These are phyloP conservation scores for Aspergillus ostianus DNA, from an alignment of 495 filamentous ascomycete species.

Conservation along the genomic window DNA sequence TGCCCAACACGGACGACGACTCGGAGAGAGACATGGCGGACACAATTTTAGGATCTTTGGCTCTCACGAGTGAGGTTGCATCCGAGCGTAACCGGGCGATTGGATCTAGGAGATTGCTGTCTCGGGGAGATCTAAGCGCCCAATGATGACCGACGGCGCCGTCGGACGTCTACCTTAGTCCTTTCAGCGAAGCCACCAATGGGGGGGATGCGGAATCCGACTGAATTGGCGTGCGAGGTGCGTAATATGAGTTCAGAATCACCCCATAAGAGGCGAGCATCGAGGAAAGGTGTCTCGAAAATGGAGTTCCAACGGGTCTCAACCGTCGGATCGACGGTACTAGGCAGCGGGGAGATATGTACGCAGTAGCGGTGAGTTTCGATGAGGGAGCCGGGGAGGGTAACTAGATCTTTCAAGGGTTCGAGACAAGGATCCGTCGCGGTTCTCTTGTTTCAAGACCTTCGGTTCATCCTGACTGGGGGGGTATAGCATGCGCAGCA, in stretches of 20 bases:
- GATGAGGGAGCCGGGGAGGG: not conserved
- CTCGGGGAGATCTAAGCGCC: not conserved
- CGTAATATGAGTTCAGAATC: slow-evolving; percentile 10
- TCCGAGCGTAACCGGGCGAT: not conserved
- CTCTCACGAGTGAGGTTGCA: not conserved
- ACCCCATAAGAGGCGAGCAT: slow-evolving; percentile 10
- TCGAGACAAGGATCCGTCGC: not conserved
- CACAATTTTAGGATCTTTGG: not conserved
- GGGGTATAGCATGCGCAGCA: not conserved
- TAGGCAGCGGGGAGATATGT: not conserved
- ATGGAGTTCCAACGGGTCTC: not conserved
- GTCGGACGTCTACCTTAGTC: not conserved
- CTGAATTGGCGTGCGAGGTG: slow-evolving; percentile 9
- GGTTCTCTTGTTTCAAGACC: not conserved
- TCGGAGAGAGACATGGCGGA: slow-evolving; percentile 33
- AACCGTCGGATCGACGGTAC: not conserved
- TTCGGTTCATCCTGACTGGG: not conserved
- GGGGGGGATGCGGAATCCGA: not conserved
- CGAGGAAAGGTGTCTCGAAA: not conserved
- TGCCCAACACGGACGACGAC: slow-evolving; percentile 27
- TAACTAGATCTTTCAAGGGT: not conserved
- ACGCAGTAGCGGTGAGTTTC: not conserved
- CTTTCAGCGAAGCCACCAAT: not conserved
- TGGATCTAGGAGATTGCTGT: not conserved
- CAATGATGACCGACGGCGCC: slow-evolving; percentile 4